Evolutionary conservation across 805 yeast species (phyloP).

Genomic region (Clavispora carvajalis): DNA sequence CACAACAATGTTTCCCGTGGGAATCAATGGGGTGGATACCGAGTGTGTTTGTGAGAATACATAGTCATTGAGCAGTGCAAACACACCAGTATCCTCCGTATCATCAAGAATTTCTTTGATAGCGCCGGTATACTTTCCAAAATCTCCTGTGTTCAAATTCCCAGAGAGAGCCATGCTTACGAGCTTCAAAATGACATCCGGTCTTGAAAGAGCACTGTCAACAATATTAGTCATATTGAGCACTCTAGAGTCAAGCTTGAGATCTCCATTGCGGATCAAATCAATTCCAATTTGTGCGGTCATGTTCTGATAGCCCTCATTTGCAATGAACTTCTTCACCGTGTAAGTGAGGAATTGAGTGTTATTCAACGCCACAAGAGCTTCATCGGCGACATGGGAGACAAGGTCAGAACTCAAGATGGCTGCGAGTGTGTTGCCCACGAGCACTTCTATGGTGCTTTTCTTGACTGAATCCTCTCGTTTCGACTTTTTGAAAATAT

Average conservation of each 20-base stretch:
- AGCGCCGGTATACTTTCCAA: slow-evolving; percentile 28
- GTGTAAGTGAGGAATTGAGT: slow-evolving; percentile 36
- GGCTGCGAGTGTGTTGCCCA: slow-evolving; percentile 23
- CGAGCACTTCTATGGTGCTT: slow-evolving; percentile 20
- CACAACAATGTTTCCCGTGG: slow-evolving; percentile 14
- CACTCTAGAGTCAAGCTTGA: slow-evolving; percentile 17
- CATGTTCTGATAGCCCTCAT: slow-evolving; percentile 31
- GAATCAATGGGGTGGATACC: slow-evolving; percentile 12
- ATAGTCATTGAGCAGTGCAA: slow-evolving; percentile 31
- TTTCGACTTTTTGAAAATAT: slow-evolving; percentile 19
- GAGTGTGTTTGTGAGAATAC: slow-evolving; percentile 24
- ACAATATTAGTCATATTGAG: slow-evolving; percentile 26
- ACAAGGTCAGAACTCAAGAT: slow-evolving; percentile 26
- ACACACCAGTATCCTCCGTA: slow-evolving; percentile 32
- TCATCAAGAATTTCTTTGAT: slow-evolving; percentile 25
- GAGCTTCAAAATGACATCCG: slow-evolving; percentile 16
- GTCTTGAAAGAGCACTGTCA: slow-evolving; percentile 20
- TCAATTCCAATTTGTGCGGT: slow-evolving; percentile 29
- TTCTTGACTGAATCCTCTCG: slow-evolving; percentile 11
- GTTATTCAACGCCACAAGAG: slow-evolving; percentile 33
- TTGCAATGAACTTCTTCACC: slow-evolving; percentile 30
- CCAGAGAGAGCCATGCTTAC: slow-evolving; percentile 23
- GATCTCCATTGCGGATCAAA: slow-evolving; percentile 21
- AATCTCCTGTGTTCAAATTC: slow-evolving; percentile 9
- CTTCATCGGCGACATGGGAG: slow-evolving; percentile 20